phyloP scores from a whole-genome alignment of 306 rosid genomes.

The Nissolia schottii region DNA sequence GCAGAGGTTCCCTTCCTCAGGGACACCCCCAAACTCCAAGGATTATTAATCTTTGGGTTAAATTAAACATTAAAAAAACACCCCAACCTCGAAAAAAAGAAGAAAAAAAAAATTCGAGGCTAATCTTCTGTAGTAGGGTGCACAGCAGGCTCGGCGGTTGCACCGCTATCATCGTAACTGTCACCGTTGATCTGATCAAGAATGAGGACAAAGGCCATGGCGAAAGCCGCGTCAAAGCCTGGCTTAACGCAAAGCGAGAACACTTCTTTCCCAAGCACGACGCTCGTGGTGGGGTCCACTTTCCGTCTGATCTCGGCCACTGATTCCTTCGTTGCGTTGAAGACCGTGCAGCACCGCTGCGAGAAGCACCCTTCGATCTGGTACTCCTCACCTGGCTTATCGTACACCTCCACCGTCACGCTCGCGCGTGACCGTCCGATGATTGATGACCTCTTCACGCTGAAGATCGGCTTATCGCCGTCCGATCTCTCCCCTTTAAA shows the following conservation, averaged over 20 bases:
- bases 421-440: slow-evolving; percentile 71
- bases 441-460: slow-evolving; percentile 70
- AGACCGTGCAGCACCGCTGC: slow-evolving; percentile 61
- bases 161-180: neutral
- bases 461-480: slow-evolving; percentile 80
- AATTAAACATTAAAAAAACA: neutral
- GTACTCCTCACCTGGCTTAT: slow-evolving; percentile 57
- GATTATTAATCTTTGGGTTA: slow-evolving; percentile 4
- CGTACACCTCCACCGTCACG: slow-evolving; percentile 66
- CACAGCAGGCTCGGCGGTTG: slow-evolving; percentile 25
- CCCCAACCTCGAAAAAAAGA: neutral
- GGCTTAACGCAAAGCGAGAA: slow-evolving; percentile 65
- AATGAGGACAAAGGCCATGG: slow-evolving; percentile 78
- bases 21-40: neutral
- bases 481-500: slow-evolving; percentile 68
- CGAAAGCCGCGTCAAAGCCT: slow-evolving; percentile 79
- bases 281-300: slow-evolving; percentile 74
- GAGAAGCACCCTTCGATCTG: slow-evolving; percentile 78
- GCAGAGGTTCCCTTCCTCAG: neutral
- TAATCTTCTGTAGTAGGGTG: slow-evolving; percentile 46
- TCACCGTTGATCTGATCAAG: slow-evolving; percentile 80
- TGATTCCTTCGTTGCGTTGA: slow-evolving; percentile 35
- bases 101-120: neutral
- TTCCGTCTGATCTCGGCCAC: slow-evolving; percentile 91
- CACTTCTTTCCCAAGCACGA: slow-evolving; percentile 80